Conservation (phyloP, 441 rosid species). For the Aleurites moluccanus region DNA sequence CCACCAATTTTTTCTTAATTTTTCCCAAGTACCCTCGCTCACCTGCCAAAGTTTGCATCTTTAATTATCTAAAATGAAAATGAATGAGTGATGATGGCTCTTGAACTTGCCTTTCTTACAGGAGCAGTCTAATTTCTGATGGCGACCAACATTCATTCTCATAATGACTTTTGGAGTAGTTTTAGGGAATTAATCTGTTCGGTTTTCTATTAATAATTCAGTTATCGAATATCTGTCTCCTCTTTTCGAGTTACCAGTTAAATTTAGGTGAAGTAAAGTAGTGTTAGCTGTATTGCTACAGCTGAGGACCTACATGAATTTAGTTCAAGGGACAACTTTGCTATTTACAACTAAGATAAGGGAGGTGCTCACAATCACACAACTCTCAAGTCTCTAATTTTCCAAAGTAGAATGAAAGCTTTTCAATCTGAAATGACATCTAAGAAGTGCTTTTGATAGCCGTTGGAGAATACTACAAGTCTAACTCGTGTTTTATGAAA, state of each 20-base stretch:
- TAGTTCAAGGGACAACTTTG: neutral
- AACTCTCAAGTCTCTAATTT: neutral
- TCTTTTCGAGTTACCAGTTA: no score
- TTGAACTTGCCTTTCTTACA: neutral
- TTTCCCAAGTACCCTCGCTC: neutral
- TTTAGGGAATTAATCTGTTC: no score
- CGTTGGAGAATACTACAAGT: neutral
- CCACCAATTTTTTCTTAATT: neutral
- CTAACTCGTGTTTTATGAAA: neutral
- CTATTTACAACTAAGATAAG: neutral
- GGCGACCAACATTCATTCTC: neutral
- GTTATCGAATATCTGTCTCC: neutral
- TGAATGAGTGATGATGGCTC: neutral
- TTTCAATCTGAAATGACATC: neutral
- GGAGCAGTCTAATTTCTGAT: neutral
- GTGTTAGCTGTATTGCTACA: neutral
- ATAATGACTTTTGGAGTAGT: neutral
- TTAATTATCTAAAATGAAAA: neutral
- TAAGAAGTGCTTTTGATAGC: neutral
- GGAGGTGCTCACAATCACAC: neutral
- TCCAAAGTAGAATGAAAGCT: constrained; percentile 6
- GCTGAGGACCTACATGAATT: constrained; percentile 7
- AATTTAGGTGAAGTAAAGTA: neutral
- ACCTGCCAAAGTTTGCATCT: neutral
- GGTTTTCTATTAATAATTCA: neutral